phyloP scores from a whole-genome alignment of 441 rosid species.

The Erodium trifolium region DNA sequence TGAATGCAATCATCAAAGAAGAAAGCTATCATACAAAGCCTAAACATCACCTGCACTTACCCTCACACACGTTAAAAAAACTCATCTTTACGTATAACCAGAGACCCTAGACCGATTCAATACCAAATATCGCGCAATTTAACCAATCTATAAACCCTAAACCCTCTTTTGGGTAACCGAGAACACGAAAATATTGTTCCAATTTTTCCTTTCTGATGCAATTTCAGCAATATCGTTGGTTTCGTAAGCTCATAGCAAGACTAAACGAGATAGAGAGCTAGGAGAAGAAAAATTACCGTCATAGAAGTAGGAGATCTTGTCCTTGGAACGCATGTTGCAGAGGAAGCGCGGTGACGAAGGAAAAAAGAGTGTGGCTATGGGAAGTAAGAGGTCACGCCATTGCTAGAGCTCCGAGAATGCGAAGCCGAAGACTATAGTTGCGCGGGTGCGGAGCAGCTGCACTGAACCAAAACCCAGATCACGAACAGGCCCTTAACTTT shows the following conservation, averaged over 20 bases:
- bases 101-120: background rate
- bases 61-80: too few relatives aligned
- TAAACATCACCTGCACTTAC: too few relatives aligned
- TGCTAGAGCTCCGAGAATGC: too few relatives aligned
- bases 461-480: too few relatives aligned
- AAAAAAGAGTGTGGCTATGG: slow-evolving; percentile 2
- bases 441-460: too few relatives aligned
- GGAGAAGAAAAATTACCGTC: slow-evolving; percentile 40
- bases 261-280: background rate
- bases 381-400: too few relatives aligned
- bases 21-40: too few relatives aligned
- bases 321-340: slow-evolving; percentile 64
- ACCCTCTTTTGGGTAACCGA: background rate
- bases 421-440: too few relatives aligned
- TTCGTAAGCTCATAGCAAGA: background rate
- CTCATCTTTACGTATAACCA: background rate
- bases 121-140: background rate
- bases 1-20: too few relatives aligned
- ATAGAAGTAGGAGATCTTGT: slow-evolving; percentile 79
- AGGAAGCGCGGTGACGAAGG: background rate
- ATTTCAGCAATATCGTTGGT: background rate
- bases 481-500: too few relatives aligned
- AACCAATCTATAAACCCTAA: slow-evolving; percentile 7
- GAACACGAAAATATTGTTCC: background rate
- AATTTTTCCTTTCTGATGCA: too few relatives aligned